phyloP scores from a whole-genome alignment of 2,329 filamentous ascomycete genomes.

The Pseudocercospora ulei region DNA sequence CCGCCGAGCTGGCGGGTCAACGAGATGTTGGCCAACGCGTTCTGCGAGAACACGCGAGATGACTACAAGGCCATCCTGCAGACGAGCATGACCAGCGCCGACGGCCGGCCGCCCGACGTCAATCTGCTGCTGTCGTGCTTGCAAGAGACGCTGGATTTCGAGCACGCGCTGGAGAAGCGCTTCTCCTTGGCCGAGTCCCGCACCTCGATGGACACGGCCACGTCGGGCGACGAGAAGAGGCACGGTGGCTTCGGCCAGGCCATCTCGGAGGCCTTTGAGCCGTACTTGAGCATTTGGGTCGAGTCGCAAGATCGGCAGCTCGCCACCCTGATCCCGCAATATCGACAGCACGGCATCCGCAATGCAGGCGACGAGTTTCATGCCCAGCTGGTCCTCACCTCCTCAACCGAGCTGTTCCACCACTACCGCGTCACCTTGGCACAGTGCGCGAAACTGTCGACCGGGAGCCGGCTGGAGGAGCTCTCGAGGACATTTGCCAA shows the following conservation, averaged over 20 bases:
- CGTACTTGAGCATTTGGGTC: conserved; percentile 93
- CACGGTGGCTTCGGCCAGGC: conserved; percentile 74
- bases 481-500: conserved; percentile 77
- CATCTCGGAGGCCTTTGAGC: conserved; percentile 94
- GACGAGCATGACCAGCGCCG: conserved; percentile 67
- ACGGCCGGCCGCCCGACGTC: conserved; percentile 75
- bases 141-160: conserved; percentile 94
- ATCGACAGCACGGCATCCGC: conserved; percentile 70
- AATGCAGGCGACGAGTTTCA: conserved; percentile 86
- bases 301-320: conserved; percentile 89
- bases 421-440: conserved; percentile 89
- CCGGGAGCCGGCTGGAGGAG: conserved; percentile 75
- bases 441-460: conserved; percentile 93
- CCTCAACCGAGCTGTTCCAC: conserved; percentile 92
- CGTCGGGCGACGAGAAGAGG: conserved; percentile 58
- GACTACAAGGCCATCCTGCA: conserved; percentile 92
- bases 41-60: conserved; percentile 89
- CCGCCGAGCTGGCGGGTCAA: conserved; percentile 80
- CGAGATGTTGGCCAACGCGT: conserved; percentile 79
- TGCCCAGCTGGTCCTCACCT: conserved; percentile 76
- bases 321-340: conserved; percentile 72
- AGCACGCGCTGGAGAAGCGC: conserved; percentile 76
- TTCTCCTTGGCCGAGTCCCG: conserved; percentile 60
- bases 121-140: conserved; percentile 79
- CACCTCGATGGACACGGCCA: conserved; percentile 75